Conservation (phyloP, 768 basidiomycete genomes). For the Boletus patriciae region DNA sequence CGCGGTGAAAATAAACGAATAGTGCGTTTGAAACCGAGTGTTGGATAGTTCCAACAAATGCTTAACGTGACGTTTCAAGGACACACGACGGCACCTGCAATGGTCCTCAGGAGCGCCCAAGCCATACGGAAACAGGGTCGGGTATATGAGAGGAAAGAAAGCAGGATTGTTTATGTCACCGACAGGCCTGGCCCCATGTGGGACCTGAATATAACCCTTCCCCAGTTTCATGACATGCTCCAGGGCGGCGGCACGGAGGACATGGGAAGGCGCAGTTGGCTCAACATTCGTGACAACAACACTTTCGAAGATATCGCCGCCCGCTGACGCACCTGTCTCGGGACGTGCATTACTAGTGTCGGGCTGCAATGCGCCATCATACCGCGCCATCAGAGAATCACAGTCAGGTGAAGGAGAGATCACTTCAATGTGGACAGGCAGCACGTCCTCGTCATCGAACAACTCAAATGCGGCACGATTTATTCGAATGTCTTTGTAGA, state of each 20-base stretch:
- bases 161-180: neutral
- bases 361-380: too few species aligned
- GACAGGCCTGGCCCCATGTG: neutral
- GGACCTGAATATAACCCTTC: neutral
- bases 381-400: too few species aligned
- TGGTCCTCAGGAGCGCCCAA: neutral
- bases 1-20: neutral
- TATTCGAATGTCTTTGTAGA: neutral
- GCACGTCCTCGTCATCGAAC: neutral
- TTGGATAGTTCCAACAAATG: neutral
- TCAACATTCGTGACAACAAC: neutral
- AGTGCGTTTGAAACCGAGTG: neutral
- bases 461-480: neutral
- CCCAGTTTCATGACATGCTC: neutral
- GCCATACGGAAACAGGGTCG: neutral
- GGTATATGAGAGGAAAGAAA: neutral
- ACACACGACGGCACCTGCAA: neutral
- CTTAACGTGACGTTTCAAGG: neutral
- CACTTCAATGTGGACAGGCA: neutral
- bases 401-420: too few species aligned
- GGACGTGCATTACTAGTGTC: too few species aligned
- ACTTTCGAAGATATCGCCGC: neutral
- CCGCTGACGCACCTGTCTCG: too few species aligned
- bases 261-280: neutral
- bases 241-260: neutral